Percentiles rank a stretch among this genome's conserved stretches.
Conservation (phyloP, 345 rosid genomes). For the Diplotaxis tenuifolia region DNA sequence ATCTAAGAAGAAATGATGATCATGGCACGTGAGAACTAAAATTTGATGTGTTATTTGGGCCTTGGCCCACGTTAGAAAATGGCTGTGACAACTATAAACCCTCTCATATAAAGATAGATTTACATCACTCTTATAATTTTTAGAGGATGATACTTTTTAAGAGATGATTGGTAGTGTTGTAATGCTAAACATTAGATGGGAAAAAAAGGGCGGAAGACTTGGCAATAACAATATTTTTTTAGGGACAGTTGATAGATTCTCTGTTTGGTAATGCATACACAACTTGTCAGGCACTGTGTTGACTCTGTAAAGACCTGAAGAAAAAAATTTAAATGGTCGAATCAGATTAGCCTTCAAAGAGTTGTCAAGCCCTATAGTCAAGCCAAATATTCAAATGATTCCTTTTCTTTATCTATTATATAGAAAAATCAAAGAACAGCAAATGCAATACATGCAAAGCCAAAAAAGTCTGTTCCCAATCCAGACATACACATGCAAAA, state of each 20-base stretch:
- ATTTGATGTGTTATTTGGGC: not conserved
- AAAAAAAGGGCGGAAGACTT: no score
- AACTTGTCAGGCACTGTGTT: not conserved
- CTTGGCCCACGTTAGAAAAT: not conserved
- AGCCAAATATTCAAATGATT: constrained; percentile 13
- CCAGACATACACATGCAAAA: constrained; percentile 8
- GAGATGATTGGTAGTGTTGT: no score
- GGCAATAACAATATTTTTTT: no score
- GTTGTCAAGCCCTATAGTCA: not conserved
- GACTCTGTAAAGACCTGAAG: not conserved
- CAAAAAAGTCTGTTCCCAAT: not conserved
- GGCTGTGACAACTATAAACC: not conserved
- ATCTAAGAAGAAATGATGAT: not conserved
- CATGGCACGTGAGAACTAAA: not conserved
- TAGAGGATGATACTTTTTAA: no score
- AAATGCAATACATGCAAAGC: constrained; percentile 20
- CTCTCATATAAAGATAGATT: no score
- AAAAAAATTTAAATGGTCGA: not conserved
- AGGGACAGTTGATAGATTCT: not conserved
- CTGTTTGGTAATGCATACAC: not conserved
- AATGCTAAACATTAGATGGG: no score
- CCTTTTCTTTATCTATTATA: not conserved
- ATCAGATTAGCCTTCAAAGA: not conserved
- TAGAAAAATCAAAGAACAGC: not conserved
- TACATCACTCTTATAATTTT: no score